Evolutionary conservation across 306 rosid genomes (phyloP), one percentile per base, ranked within the genome.

Genomic region (Begonia peltatifolia): DNA sequence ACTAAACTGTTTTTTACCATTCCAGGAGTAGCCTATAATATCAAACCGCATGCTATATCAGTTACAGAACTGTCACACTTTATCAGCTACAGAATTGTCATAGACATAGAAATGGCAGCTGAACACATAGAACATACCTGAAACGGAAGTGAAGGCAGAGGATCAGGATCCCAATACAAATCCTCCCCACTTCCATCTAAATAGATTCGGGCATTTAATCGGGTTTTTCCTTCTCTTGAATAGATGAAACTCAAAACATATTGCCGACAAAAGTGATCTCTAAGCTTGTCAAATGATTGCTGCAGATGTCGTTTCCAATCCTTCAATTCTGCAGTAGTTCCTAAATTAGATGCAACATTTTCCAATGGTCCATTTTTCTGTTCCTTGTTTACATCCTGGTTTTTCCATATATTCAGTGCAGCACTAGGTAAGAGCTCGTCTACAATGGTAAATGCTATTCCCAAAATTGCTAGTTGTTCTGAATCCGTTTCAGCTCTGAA

Each of bases 291-390:
- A 65, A 86, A 90, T 62, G 82, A 86, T 68, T 79, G 88, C 68
- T 86, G 99, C 73, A 90, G 84, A 65, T 73, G 86, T 62, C 94
- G 93, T 65, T 66, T 90, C 99, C 99, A 90, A 47, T 90, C 95
- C 76, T 90, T 90, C 14, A 90, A 71, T 59, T 83, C 97, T 15
- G 60, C 58, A 63, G 65, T 60, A 68, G 76, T 72, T 67, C 69
- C 81, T 55, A 75, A 61, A 65, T 60, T 76, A 53, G 80, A 65
- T 54, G 60, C 67, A 38, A 60, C 57, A 66, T 51, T 77, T 62
- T 86, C 94, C 42, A 55, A 25, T 38, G 54, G 59, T 63, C 69
- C 80, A 59, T 71, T 68, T 62, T 69, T 77, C 68, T 70, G 63
- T 57, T 70, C 90, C 57, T 64, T 75, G 61, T 60, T 64, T 66